Conservation (phyloP, 768 basidiomycete species). For the Collybia sp. region DNA sequence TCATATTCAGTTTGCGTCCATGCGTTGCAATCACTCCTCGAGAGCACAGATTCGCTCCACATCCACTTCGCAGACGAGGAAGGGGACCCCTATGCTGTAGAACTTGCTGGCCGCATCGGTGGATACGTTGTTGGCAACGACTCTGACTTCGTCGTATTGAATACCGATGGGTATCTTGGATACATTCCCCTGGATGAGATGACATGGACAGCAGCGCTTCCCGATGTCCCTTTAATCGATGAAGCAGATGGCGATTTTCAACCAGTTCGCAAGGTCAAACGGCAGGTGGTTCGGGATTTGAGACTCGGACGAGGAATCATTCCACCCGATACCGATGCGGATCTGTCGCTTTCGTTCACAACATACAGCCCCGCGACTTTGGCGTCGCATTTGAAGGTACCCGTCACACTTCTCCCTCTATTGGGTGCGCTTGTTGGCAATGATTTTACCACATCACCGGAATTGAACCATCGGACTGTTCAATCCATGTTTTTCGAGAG, state of each 20-base stretch:
- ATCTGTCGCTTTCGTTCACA: slow-evolving; percentile 47
- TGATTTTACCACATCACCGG: slow-evolving; percentile 59
- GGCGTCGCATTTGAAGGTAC: slow-evolving; percentile 62
- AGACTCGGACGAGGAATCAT: slow-evolving; percentile 36
- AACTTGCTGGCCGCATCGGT: slow-evolving; percentile 66
- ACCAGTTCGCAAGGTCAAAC: slow-evolving; percentile 48
- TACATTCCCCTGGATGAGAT: slow-evolving; percentile 77
- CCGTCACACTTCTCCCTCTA: slow-evolving; percentile 69
- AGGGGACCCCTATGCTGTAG: slow-evolving; percentile 81
- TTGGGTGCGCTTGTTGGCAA: slow-evolving; percentile 79
- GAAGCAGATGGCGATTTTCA: slow-evolving; percentile 52
- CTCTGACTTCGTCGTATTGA: slow-evolving; percentile 80
- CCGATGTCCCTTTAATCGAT: slow-evolving; percentile 20
- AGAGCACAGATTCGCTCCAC: slow-evolving; percentile 33
- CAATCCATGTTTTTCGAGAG: slow-evolving; percentile 69
- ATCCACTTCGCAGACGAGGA: slow-evolving; percentile 78
- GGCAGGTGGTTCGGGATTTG: slow-evolving; percentile 29
- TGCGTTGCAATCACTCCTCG: slow-evolving; percentile 38
- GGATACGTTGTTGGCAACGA: slow-evolving; percentile 78
- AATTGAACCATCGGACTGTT: slow-evolving; percentile 42
- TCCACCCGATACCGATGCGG: slow-evolving; percentile 44
- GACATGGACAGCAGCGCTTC: slow-evolving; percentile 48
- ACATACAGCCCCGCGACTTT: slow-evolving; percentile 59
- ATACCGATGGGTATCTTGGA: slow-evolving; percentile 70
- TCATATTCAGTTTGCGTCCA: slow-evolving; percentile 53